A percentile compares a stretch with the other conserved stretches of the same genome.
These are phyloP conservation scores for Cucurbita maxima DNA, from an alignment of 306 rosid genomes.

Conservation along the genomic window DNA sequence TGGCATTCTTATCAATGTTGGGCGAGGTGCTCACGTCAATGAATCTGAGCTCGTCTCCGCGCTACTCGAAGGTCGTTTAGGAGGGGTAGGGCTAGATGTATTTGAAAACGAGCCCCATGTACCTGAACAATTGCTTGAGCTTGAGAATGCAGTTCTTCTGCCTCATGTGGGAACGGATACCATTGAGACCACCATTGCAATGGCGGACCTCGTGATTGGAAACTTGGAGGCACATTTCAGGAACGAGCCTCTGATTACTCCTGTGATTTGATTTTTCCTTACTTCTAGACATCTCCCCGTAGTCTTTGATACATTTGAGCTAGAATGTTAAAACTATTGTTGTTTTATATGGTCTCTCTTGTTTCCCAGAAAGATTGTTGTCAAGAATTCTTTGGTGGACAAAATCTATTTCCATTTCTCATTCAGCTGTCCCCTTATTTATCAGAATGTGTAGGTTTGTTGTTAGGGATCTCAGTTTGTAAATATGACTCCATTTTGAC, in stretches of 20 bases:
- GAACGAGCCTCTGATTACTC: slow-evolving; percentile 35
- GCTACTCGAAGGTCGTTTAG: slow-evolving; percentile 36
- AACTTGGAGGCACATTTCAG: slow-evolving; percentile 52
- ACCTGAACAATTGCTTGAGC: slow-evolving; percentile 29
- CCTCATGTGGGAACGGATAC: slow-evolving; percentile 61
- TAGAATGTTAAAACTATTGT: background rate
- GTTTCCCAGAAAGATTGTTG: background rate
- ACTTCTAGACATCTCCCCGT: background rate
- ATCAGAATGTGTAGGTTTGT: background rate
- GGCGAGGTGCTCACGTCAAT: slow-evolving; percentile 37
- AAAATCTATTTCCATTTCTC: background rate
- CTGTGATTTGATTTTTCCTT: slow-evolving; percentile 17
- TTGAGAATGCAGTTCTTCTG: slow-evolving; percentile 44
- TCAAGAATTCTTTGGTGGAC: background rate
- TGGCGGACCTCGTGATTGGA: slow-evolving; percentile 50
- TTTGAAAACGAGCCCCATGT: slow-evolving; percentile 53
- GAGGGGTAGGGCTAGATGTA: slow-evolving; percentile 71
- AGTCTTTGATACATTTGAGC: background rate
- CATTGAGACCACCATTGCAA: slow-evolving; percentile 36
- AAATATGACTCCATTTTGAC: background rate
- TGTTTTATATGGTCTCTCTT: background rate
- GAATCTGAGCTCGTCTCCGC: slow-evolving; percentile 48
- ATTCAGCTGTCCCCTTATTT: background rate
- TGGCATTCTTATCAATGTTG: slow-evolving; percentile 54
- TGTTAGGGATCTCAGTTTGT: background rate